Base-by-base conservation (phyloP, 352 stramenopile species). In the Phytophthora pluvialis region DNA sequence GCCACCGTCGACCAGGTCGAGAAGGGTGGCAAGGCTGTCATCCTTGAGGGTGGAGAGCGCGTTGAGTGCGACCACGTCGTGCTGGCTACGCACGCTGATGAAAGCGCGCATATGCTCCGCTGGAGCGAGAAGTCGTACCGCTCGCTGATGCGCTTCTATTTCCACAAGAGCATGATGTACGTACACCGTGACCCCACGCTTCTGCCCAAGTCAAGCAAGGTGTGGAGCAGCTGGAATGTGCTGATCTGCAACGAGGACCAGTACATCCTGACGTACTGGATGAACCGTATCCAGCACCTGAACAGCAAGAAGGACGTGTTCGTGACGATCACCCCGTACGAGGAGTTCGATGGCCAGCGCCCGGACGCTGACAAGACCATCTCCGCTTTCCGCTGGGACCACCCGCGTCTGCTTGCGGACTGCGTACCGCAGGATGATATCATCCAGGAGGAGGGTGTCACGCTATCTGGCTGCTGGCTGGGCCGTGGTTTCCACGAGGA, bases 221-320 rank as follows among this genome's bases (percentile, higher is more conserved):
- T 89, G 40, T 95, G 87, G 87, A 90, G 78, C 72, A 84, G 67
- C 51, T 95, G 87, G 87, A 95, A 95, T 64, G 87, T 95, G 52
- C 77, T 88, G 58, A 95, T 95, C 67, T 92, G 83, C 33, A 72
- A 88, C 49, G 76, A 88, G 63, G 86, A 95, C 29, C 72, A 92
- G 78, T 95, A 95, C 77, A 77, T 95, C 36, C 49, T 95, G 18
- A 95, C 87, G 49, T 95, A 95, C 79, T 95, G 87, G 87, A 95
- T 95, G 82, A 94, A 95, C 75, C 85, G 87, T 55, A 94, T 95
- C 62, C 87, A 95, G 73, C 81, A 82, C 55, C 79, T 95, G 43
- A 89, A 91, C 70, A 90, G 75, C 72, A 91, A 89, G 71, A 90
- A 94, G 67, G 74, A 93, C 57, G 82, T 95, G 29, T 95, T 95